Percentiles rank a stretch among this genome's conserved stretches.
Conservation (phyloP, 257 asterid species). For the Gentiana macrophylla region DNA sequence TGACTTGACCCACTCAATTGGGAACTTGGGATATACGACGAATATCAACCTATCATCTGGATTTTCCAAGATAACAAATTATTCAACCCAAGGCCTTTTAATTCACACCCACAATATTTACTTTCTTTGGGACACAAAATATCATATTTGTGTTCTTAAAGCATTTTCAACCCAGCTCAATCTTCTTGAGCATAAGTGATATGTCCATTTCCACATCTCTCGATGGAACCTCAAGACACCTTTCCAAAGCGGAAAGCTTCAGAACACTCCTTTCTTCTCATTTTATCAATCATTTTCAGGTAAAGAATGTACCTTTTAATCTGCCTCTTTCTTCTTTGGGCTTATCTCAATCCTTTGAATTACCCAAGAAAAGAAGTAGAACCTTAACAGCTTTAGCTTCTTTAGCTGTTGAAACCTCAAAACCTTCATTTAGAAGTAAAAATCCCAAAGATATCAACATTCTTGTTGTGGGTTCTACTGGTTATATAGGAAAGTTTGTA, state of each 20-base stretch:
- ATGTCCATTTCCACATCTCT: conserved; percentile 53
- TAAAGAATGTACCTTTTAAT: conserved; percentile 25
- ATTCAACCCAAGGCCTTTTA: conserved; percentile 5
- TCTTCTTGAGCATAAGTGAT: conserved; percentile 23
- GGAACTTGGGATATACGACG: conserved; percentile 1
- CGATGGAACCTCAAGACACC: conserved; percentile 30
- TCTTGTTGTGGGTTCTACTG: conserved; percentile 85
- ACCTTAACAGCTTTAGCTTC: conserved; percentile 32
- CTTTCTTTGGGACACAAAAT: conserved; percentile 12
- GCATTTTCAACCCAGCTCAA: conserved; percentile 8
- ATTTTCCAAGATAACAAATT: conserved; percentile 34
- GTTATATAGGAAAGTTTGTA: conserved; percentile 86
- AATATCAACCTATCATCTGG: conserved; percentile 63
- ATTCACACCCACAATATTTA: conserved; percentile 20
- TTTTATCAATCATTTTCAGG: conserved; percentile 36
- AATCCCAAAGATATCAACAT: conserved; percentile 59
- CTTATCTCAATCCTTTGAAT: conserved; percentile 19
- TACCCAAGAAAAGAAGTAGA: conserved; percentile 21
- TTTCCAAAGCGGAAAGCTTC: conserved; percentile 24
- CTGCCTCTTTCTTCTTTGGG: conserved; percentile 22
- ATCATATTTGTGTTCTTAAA: conserved; percentile 14
- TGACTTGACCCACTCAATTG: too few species aligned
- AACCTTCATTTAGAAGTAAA: conserved; percentile 52
- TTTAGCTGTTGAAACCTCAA: conserved; percentile 29
- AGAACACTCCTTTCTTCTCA: conserved; percentile 25